Base-by-base conservation (phyloP, 2,329 filamentous ascomycete species). In the Colletotrichum sp. region DNA sequence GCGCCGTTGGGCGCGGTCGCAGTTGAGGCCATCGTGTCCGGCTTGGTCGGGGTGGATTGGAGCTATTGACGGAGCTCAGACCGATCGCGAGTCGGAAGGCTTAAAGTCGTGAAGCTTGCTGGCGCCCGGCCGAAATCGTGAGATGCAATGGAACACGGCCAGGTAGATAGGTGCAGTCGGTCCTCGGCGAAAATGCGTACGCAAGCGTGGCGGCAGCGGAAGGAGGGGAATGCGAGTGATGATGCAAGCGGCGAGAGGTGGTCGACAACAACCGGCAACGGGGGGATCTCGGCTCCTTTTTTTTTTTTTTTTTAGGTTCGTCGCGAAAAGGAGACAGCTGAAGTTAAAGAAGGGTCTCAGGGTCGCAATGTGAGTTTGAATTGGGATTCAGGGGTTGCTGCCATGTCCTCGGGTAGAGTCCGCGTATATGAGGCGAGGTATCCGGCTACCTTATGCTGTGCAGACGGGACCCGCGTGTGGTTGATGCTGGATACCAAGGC, bases 1-100 rank as follows among this genome's bases (percentile, higher is more conserved):
- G 70, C 74, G 15, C 74, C 74, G 15, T 74, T 76, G 34, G 70
- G 70, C 69, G 70, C 64, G 34, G 74, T 39, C 34, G 70, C 62
- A 15, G 74, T 74, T 15, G 74, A 76, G 6, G 74, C 43, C 74
- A 76, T 76, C 22, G n/a, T 61, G 52, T 55, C 8, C 39, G 61
- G 18, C 6, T 64, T 43, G 32, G n/a, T 58, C 34, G n/a, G 28
- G 43, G 9, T 32, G 4, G 30, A 9, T 25, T 52, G 36, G 56
- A 62, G 67, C 56, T 36, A 4, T 28, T 34, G 30, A 28, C 43
- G 56, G 43, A 65, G 34, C 58, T 32, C 48, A 28, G 12, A 13
- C 52, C 65, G 56, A 25, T 39, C 34, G 13, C 30, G 13, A 18
- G 36, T 66, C 25, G 52, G 52, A 43, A 34, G 52, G 10, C 58